These are phyloP conservation scores for Nannochloropsis granulata DNA, from an alignment of 108 stramenopile genomes.

Conservation along the genomic window DNA sequence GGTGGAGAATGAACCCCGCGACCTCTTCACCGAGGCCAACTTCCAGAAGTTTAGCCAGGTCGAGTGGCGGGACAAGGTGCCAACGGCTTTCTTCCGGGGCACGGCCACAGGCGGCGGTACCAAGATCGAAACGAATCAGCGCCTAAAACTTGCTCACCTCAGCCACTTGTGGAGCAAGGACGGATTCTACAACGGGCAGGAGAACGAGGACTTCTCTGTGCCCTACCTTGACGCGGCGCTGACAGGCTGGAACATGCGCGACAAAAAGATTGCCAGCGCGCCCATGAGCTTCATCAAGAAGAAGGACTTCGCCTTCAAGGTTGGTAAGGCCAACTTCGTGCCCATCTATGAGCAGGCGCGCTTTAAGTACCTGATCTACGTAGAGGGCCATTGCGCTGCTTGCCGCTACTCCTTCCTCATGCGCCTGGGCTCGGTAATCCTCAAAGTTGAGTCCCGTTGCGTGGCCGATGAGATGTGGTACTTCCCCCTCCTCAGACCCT, in stretches of 20 bases:
- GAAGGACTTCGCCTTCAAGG: conserved; percentile 65
- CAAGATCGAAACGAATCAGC: conserved; percentile 88
- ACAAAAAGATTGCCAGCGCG: conserved; percentile 45
- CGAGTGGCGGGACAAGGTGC: conserved; percentile 73
- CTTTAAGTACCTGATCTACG: conserved; percentile 73
- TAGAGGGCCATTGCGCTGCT: conserved; percentile 98
- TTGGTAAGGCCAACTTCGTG: conserved; percentile 78
- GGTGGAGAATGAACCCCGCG: conserved; percentile 64
- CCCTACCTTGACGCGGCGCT: conserved; percentile 90
- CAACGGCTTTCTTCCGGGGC: conserved; percentile 95
- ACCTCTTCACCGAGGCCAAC: conserved; percentile 93
- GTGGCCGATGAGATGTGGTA: conserved; percentile 97
- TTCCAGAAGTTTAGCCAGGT: conserved; percentile 77
- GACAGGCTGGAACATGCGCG: conserved; percentile 91
- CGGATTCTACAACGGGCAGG: conserved; percentile 20
- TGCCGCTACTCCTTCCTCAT: conserved; percentile 99
- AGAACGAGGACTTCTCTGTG: neutral
- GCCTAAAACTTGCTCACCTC: conserved; percentile 53
- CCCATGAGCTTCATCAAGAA: conserved; percentile 29
- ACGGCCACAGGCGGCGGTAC: conserved; percentile 96
- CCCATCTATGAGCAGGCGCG: conserved; percentile 90
- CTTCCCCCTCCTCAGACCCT: conserved; percentile 86
- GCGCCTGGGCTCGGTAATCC: conserved; percentile 91
- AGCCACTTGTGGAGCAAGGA: conserved; percentile 76
- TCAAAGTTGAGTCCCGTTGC: conserved; percentile 60